Evolutionary conservation across 2,329 filamentous ascomycete genomes (phyloP).

Genomic region (Aspergillus sp.): DNA sequence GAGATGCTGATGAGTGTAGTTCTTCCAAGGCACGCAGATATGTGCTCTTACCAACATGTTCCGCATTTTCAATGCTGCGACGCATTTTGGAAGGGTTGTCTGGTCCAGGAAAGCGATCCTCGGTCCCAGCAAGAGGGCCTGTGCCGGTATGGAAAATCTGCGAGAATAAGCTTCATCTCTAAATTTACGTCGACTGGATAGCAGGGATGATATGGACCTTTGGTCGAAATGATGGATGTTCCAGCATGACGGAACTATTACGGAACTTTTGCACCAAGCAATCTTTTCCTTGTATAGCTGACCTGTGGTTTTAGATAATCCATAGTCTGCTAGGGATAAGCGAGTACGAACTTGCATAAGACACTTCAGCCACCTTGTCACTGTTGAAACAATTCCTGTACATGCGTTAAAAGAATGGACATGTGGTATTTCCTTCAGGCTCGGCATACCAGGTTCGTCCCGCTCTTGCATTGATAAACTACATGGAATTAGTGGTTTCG

Average conservation of each 20-base stretch:
- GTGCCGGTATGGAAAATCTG: slow-evolving; percentile 58
- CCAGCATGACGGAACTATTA: slow-evolving; percentile 94
- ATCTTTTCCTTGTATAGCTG: slow-evolving; percentile 88
- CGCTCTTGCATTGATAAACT: slow-evolving; percentile 72
- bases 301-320: slow-evolving; percentile 33
- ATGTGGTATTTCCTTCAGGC: slow-evolving; percentile 7
- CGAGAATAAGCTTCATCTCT: slow-evolving; percentile 10
- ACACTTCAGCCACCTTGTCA: slow-evolving; percentile 84
- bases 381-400: slow-evolving; percentile 76
- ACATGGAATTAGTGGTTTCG: slow-evolving; percentile 21
- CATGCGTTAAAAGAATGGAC: slow-evolving; percentile 13
- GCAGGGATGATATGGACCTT: slow-evolving; percentile 60
- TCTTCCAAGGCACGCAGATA: neutral
- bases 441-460: slow-evolving; percentile 66
- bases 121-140: slow-evolving; percentile 63
- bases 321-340: neutral
- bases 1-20: neutral
- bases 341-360: slow-evolving; percentile 78
- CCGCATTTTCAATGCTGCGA: slow-evolving; percentile 82
- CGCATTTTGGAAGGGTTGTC: slow-evolving; percentile 89
- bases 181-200: neutral
- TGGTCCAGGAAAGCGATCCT: slow-evolving; percentile 73
- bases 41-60: slow-evolving; percentile 69
- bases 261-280: slow-evolving; percentile 92
- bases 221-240: slow-evolving; percentile 77